A percentile compares a stretch with the other conserved stretches of the same genome.
These are phyloP conservation scores for Rozella allomycis DNA, from an alignment of 371 early-diverging fungal genomes.

Conservation along the genomic window DNA sequence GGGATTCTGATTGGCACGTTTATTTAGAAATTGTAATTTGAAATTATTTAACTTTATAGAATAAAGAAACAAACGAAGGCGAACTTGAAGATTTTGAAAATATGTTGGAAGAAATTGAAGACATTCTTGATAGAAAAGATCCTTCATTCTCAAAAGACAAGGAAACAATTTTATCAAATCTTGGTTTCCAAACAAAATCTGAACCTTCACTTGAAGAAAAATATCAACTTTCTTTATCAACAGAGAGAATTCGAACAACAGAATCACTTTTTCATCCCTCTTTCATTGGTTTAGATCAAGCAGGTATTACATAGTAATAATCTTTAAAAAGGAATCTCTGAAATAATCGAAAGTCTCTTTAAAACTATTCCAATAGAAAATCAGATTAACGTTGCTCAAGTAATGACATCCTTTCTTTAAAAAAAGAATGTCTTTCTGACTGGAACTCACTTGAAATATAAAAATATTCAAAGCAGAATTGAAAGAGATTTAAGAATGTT, in stretches of 20 bases:
- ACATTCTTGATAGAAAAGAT: slow-evolving; percentile 41
- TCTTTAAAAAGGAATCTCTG: too few relatives aligned
- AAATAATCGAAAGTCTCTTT: slow-evolving; percentile 43
- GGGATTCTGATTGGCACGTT: slow-evolving; percentile 76
- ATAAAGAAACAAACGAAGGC: slow-evolving; percentile 63
- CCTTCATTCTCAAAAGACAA: slow-evolving; percentile 27
- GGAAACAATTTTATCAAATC: background rate
- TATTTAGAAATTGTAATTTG: slow-evolving; percentile 56
- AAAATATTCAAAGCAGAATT: slow-evolving; percentile 39
- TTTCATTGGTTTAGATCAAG: slow-evolving; percentile 64
- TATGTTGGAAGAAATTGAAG: slow-evolving; percentile 39
- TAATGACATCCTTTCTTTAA: slow-evolving; percentile 7
- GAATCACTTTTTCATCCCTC: slow-evolving; percentile 69
- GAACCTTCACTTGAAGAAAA: slow-evolving; percentile 3
- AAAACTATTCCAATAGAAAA: slow-evolving; percentile 26
- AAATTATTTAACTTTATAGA: background rate
- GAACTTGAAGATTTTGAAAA: slow-evolving; percentile 37
- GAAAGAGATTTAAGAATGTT: slow-evolving; percentile 30
- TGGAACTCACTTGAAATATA: slow-evolving; percentile 43
- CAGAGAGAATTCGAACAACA: slow-evolving; percentile 57
- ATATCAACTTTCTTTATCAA: slow-evolving; percentile 16
- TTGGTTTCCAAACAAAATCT: slow-evolving; percentile 1
- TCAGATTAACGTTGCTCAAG: slow-evolving; percentile 21
- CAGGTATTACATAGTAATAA: too few relatives aligned
- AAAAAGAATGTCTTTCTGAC: slow-evolving; percentile 48